These are phyloP conservation scores for Sarocladium kiliense DNA, from an alignment of 2,329 filamentous ascomycete genomes.

Conservation along the genomic window DNA sequence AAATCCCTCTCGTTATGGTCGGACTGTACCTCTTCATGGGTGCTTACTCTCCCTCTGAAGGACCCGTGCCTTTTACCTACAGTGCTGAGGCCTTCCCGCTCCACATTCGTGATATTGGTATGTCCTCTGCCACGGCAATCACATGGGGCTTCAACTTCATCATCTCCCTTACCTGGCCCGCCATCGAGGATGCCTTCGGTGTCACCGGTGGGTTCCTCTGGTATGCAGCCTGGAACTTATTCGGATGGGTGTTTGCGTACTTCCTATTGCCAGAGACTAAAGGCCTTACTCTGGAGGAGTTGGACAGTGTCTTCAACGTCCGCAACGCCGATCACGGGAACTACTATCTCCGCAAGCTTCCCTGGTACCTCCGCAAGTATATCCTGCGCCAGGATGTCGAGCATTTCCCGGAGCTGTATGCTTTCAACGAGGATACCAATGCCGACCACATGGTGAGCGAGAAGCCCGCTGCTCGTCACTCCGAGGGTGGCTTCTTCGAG, in stretches of 20 bases:
- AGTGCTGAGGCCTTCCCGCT: conserved; percentile 55
- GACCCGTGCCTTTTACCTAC: conserved; percentile 55
- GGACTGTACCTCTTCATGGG: conserved; percentile 36
- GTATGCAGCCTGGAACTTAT: conserved; percentile 31
- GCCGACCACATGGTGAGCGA: not conserved
- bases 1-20: conserved; percentile 27
- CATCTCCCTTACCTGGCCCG: conserved; percentile 29
- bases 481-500: conserved; percentile 8
- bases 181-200: conserved; percentile 17
- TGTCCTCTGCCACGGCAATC: conserved; percentile 40
- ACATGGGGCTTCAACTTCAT: conserved; percentile 36
- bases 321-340: conserved; percentile 23
- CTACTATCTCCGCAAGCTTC: conserved; percentile 26
- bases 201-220: conserved; percentile 32
- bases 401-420: conserved; percentile 25
- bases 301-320: conserved; percentile 27
- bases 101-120: conserved; percentile 50
- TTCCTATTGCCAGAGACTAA: conserved; percentile 31
- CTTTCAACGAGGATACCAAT: conserved; percentile 18
- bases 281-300: conserved; percentile 27
- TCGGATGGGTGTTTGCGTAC: conserved; percentile 27
- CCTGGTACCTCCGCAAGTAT: conserved; percentile 27
- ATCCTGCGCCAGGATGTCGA: conserved; percentile 21
- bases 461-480: conserved; percentile 9
- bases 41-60: conserved; percentile 45